These are phyloP conservation scores for Colletotrichum shisoi DNA, from an alignment of 2,329 filamentous ascomycete genomes.

Conservation along the genomic window DNA sequence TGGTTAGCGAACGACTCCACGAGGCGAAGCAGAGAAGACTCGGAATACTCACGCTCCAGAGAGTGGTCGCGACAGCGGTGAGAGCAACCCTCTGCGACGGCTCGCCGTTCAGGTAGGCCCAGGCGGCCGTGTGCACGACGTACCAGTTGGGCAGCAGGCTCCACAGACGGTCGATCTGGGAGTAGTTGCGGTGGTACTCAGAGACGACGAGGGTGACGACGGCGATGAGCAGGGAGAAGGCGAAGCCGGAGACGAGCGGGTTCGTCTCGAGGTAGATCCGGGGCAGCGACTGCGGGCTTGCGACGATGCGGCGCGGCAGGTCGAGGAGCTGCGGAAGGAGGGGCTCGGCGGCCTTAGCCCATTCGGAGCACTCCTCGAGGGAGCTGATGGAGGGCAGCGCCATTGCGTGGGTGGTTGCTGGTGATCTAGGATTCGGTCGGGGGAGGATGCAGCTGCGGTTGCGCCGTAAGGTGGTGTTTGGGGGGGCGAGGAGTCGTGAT, in stretches of 20 bases:
- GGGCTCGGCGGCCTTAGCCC: slow-evolving; percentile 75
- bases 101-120: slow-evolving; percentile 78
- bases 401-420: slow-evolving; percentile 55
- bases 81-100: slow-evolving; percentile 76
- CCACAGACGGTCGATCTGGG: slow-evolving; percentile 95
- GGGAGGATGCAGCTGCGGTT: background rate
- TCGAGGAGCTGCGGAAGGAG: slow-evolving; percentile 74
- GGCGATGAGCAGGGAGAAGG: slow-evolving; percentile 74
- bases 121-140: slow-evolving; percentile 82
- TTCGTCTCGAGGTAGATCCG: slow-evolving; percentile 85
- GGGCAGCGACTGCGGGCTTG: slow-evolving; percentile 68
- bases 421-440: background rate
- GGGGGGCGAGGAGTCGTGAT: slow-evolving; percentile 1
- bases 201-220: slow-evolving; percentile 76
- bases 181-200: slow-evolving; percentile 92
- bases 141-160: slow-evolving; percentile 88
- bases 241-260: slow-evolving; percentile 78
- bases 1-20: slow-evolving; percentile 39
- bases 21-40: background rate
- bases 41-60: slow-evolving; percentile 76
- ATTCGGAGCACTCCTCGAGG: slow-evolving; percentile 79
- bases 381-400: slow-evolving; percentile 75
- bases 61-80: slow-evolving; percentile 70
- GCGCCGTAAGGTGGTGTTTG: background rate
- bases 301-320: slow-evolving; percentile 71